Percentiles rank a stretch among this genome's conserved stretches.
Conservation (phyloP, 306 rosid species). For the peach (Prunus persica) region DNA sequence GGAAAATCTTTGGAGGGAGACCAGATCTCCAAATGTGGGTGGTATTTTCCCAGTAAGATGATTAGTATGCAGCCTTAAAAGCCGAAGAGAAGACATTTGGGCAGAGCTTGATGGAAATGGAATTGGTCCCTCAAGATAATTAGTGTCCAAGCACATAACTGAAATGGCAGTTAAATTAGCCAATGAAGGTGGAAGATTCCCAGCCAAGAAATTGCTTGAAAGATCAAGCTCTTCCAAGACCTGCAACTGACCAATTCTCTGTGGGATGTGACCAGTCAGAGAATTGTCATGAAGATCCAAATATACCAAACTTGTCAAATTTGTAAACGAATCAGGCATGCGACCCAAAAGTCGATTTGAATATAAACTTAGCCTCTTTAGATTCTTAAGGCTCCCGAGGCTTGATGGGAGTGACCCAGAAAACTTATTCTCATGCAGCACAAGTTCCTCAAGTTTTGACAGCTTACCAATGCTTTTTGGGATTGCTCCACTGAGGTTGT, state of each 20-base stretch:
- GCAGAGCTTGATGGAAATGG: conserved; percentile 50
- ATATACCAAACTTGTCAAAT: conserved; percentile 42
- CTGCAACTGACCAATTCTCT: conserved; percentile 43
- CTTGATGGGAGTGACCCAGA: conserved; percentile 54
- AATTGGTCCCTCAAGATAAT: conserved; percentile 52
- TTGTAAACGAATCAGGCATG: conserved; percentile 43
- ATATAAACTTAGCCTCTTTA: conserved; percentile 29
- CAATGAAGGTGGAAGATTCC: conserved; percentile 47
- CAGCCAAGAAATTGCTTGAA: conserved; percentile 52
- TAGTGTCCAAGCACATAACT: conserved; percentile 42
- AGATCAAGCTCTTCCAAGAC: conserved; percentile 50
- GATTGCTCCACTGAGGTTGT: conserved; percentile 55
- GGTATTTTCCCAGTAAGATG: conserved; percentile 47
- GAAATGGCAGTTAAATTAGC: conserved; percentile 49
- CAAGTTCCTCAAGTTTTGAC: conserved; percentile 54
- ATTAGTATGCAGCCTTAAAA: conserved; percentile 51
- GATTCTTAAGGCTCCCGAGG: conserved; percentile 38
- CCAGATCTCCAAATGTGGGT: conserved; percentile 37
- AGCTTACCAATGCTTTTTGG: conserved; percentile 64
- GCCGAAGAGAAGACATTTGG: conserved; percentile 43
- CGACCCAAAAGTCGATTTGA: conserved; percentile 49
- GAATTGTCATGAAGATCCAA: conserved; percentile 49
- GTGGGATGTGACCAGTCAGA: conserved; percentile 41
- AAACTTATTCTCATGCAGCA: conserved; percentile 45
- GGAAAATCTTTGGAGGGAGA: conserved; percentile 48